Evolutionary conservation across 2,329 filamentous ascomycete species (phyloP), one percentile per base, ranked within the genome.

Genomic region (Cytospora piceae): DNA sequence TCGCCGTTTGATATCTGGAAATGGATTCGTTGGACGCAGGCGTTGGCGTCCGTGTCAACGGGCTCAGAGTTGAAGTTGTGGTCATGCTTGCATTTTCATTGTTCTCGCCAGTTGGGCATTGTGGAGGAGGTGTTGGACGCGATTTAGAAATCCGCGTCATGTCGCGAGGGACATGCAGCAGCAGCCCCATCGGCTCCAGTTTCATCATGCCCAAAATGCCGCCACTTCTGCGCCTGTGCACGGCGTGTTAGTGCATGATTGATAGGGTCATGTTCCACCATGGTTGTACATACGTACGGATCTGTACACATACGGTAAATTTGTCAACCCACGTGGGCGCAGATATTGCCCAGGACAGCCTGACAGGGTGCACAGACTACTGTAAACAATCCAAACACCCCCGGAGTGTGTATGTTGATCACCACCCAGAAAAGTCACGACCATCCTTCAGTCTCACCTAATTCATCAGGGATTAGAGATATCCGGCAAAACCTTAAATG

Each of bases 1-100:
- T 63, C 29, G 61, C 67, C 39, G 64, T 68, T 4, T 59, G 61
- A 20, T 53, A 67, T 12, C 24, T 55, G 46, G 46, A 49, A 11
- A n/a, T 22, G 29, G 61, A 58, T 29, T 27, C 61, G 29, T 63
- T 51, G 27, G 66, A 66, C 20, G 42, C 60, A 15, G 67, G 67
- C 8, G 66, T 77, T 46, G 68, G 63, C 46, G 70, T 67, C 39
- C 63, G 68, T 2, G 70, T 76, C 8, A 59, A 61, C 29, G 67
- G 73, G 29, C 56, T 54, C 22, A 69, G 70, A 61, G 73, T 72
- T 6, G 75, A 75, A 55, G 64, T 76, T 63, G 31, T 52, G 66
- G 70, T 71, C 39, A 72, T 77, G 51, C 29, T 63, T 52, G 20
- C 29, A 56, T 29, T 49, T 14, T 49, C 53, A 37, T 67, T 17